phyloP scores from a whole-genome alignment of 495 filamentous ascomycete genomes.

The Massariosphaeria phaeospora region DNA sequence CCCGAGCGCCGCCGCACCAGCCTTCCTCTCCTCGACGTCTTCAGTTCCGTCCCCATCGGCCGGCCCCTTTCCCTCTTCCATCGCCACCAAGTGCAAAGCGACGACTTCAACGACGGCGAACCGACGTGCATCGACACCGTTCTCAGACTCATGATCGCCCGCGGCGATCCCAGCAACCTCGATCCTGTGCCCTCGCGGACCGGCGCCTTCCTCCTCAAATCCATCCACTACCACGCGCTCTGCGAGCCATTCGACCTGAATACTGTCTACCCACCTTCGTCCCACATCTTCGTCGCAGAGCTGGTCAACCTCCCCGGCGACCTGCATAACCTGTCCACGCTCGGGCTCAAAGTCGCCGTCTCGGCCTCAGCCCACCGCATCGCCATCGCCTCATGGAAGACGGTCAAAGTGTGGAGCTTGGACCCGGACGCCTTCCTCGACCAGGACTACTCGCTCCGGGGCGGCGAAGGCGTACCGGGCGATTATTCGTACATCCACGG shows the following conservation, averaged over 20 bases:
- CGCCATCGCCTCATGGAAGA: conserved; percentile 25
- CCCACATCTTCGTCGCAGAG: conserved; percentile 25
- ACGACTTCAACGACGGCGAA: conserved; percentile 4
- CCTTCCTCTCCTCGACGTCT: conserved; percentile 11
- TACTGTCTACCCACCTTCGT: not conserved
- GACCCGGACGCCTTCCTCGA: conserved; percentile 23
- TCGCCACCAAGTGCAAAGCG: conserved; percentile 9
- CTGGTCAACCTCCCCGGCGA: conserved; percentile 15
- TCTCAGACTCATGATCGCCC: conserved; percentile 19
- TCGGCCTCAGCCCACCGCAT: conserved; percentile 17
- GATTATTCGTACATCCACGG: conserved; percentile 25
- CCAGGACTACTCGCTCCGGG: conserved; percentile 1
- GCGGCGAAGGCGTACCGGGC: conserved; percentile 10
- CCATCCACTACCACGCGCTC: conserved; percentile 9
- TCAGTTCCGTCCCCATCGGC: conserved; percentile 12
- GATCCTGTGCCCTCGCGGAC: not conserved
- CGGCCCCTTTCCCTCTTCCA: conserved; percentile 12
- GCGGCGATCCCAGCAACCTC: not conserved
- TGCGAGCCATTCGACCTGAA: conserved; percentile 11
- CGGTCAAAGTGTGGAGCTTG: conserved; percentile 18
- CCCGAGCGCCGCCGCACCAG: conserved; percentile 13
- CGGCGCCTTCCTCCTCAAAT: conserved; percentile 27
- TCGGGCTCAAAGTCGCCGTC: conserved; percentile 21
- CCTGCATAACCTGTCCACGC: conserved; percentile 18
- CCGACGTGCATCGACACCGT: conserved; percentile 27